Base-by-base conservation (phyloP, 495 filamentous ascomycete species). In the Aspergillus campestris region DNA sequence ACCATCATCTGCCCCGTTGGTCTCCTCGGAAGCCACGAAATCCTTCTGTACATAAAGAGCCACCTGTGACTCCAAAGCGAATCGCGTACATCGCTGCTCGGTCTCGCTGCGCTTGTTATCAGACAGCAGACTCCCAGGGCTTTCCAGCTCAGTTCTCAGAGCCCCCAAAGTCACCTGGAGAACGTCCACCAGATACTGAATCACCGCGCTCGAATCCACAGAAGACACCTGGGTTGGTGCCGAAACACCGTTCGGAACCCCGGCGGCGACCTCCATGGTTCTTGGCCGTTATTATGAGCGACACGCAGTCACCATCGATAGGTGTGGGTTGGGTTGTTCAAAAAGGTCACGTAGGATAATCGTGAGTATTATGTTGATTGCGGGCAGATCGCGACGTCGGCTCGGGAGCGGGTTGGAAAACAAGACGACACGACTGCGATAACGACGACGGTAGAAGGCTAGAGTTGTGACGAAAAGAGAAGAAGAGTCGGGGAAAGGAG, bases 31-130 rank as follows among this genome's bases (percentile, higher is more conserved):
- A 15, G 70, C 64, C 34, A 79, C 64, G 31, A 85, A 59, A 56
- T 95, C 87, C 66, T 95, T 94, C 56, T 88, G 84, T 47, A 94
- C 84, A 65, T 95, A 97, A 40, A 99, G 67, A 24, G 83, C 88
- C 33, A 83, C 77, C 70, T 94, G 88, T 38, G 85, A 70, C 65
- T 96, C 92, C 27, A 82, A 79, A 39, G 89, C 87, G 62, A 95
- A 99, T 55, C 91, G 81, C 49, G 79, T 82, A 65, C 91, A 95
- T 67, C 89, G 76, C 56, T 88, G 82, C 24, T 89, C 67, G 0
- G 92, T 97, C 44, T 97, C 90, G 31, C 70, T 65, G 52, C 83
- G 76, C 43, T 72, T 78, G 7, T 69, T 60, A 48, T 78, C 71
- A 12, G 88, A 91, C 38, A 99, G 77, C 59, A 97, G 72, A 62